Percentiles rank a stretch among this genome's conserved stretches.
Evolutionary conservation across 768 basidiomycete genomes (phyloP).

Genomic region (Lactarius hatsudake): DNA sequence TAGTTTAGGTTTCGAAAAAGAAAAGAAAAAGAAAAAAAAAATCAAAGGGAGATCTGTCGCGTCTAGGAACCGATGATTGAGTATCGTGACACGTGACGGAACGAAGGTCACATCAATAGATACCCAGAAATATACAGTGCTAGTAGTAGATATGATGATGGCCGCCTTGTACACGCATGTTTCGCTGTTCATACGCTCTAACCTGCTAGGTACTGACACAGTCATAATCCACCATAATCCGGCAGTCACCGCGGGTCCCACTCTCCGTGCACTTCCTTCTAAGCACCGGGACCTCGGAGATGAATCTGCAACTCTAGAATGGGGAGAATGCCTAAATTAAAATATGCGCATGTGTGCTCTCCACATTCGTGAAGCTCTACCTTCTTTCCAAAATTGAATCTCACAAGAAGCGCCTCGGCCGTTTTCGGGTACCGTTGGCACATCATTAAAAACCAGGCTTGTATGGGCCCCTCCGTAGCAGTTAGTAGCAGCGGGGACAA

Average conservation of each 20-base stretch:
- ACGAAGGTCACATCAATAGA: conserved; percentile 21
- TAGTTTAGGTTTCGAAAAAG: conserved; percentile 16
- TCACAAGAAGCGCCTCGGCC: conserved; percentile 18
- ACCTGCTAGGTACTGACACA: conserved; percentile 1
- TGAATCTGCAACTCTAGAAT: conserved; percentile 6
- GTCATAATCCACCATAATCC: neutral
- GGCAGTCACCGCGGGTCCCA: conserved; percentile 11
- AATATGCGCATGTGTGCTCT: conserved; percentile 8
- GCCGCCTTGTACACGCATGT: conserved; percentile 10
- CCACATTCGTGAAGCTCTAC: conserved; percentile 1
- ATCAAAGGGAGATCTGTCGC: conserved; percentile 8
- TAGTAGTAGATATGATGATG: conserved; percentile 3
- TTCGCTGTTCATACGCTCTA: conserved; percentile 16
- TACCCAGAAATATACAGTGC: neutral
- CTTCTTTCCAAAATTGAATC: neutral
- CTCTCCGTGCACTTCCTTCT: conserved; percentile 5
- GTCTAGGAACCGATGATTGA: conserved; percentile 23
- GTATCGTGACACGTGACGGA: conserved; percentile 12
- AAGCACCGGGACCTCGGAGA: conserved; percentile 20
- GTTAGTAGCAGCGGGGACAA: neutral
- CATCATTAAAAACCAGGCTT: neutral
- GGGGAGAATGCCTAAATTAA: conserved; percentile 17
- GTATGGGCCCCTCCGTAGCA: neutral
- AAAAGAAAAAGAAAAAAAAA: conserved; percentile 8
- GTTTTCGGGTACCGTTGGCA: conserved; percentile 11